A percentile compares a stretch with the other conserved stretches of the same genome.
Conservation (phyloP, 2,329 filamentous ascomycete genomes). For the Curvularia sp. region DNA sequence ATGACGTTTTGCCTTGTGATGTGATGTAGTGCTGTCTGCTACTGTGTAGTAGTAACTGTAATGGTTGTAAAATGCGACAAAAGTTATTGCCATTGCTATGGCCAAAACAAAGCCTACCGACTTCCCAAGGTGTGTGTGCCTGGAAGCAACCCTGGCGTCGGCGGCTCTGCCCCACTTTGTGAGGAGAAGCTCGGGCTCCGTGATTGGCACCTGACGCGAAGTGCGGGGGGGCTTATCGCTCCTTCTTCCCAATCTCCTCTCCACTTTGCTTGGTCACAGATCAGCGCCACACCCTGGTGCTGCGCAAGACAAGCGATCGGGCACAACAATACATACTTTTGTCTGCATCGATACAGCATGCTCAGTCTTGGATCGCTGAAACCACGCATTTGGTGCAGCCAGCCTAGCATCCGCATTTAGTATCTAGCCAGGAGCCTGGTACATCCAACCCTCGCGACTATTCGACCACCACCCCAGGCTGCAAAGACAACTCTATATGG, state of each 20-base stretch:
- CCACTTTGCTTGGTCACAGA: background rate
- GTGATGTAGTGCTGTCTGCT: background rate
- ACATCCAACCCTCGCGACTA: conserved; percentile 5
- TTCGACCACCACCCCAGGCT: conserved; percentile 11
- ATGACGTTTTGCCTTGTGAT: background rate
- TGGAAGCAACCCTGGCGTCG: conserved; percentile 2
- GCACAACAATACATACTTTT: background rate
- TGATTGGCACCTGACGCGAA: conserved; percentile 21
- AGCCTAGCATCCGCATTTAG: conserved; percentile 9
- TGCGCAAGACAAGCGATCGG: conserved; percentile 6
- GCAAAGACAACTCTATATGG: conserved; percentile 12
- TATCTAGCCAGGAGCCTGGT: conserved; percentile 16
- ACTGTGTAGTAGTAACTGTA: too few relatives aligned
- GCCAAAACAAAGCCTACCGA: background rate
- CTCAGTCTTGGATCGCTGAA: conserved; percentile 20
- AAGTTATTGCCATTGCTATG: background rate
- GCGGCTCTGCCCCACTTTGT: conserved; percentile 14
- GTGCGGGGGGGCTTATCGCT: conserved; percentile 24
- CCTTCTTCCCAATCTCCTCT: conserved; percentile 10
- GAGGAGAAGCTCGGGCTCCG: conserved; percentile 1
- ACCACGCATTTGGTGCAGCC: conserved; percentile 6
- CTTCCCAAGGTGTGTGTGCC: background rate
- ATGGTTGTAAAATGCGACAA: too few relatives aligned
- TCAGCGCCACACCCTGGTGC: background rate
- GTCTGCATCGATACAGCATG: conserved; percentile 12